Base-by-base conservation (phyloP, 306 rosid genomes). In the Acacia acuminata region DNA sequence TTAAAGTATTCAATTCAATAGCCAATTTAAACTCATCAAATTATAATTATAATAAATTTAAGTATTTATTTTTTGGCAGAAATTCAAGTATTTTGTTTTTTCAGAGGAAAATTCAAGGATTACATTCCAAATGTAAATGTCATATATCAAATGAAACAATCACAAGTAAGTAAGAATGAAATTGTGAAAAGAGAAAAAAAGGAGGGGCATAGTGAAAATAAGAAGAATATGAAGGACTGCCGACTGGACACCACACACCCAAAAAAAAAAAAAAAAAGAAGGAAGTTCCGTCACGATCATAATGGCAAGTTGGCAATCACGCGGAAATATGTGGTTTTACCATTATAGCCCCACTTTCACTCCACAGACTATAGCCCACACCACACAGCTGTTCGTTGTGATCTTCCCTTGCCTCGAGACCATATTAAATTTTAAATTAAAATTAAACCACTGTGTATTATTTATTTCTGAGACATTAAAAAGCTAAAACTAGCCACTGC, bases 261-360 rank as follows among this genome's bases (percentile, higher is more conserved):
- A n/a, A n/a, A n/a, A n/a, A n/a, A n/a, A n/a, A n/a, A n/a, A n/a
- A 24, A 55, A 0, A 50, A 20, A 64, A 72, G 58, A 72, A 30
- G 67, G 50, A 72, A 80, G 76, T 73, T 56, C 76, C 82, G 38
- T 89, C 92, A 17, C 90, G 81, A 84, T 88, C 93, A 93, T 87
- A 77, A 85, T 87, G 92, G 92, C 38, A 34, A 34, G 38, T 34
- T 34, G 38, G 38, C 71, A 83, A 86, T 85, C 88, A 89, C 92
- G 90, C 92, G 90, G 88, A 86, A 84, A 66, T 53, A 70, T 36
- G 0, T 25, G 19, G 9, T 81, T 84, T 90, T 82, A 88, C 94
- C 6, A 55, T 67, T 77, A 77, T 89, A 65, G 19, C 86, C 94
- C 75, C 55, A 43, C 14, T 42, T 42, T 43, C 55, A 22, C 55